Conservation (phyloP, 306 rosid genomes). For the Alnus rubra region DNA sequence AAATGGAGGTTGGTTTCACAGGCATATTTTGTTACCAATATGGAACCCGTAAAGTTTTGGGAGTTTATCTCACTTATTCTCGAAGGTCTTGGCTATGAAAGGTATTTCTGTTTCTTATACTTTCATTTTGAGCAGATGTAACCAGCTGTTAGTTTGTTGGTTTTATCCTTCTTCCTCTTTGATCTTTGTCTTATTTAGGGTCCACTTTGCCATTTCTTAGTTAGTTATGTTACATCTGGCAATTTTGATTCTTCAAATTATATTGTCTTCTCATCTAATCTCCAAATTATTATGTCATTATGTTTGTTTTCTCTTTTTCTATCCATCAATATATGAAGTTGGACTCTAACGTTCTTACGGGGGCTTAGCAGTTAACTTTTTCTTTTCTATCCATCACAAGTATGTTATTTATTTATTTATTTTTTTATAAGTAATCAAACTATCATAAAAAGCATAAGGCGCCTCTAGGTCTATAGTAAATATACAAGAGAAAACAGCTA, state of each 20-base stretch:
- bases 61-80: constrained; percentile 78
- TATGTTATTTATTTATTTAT: no score
- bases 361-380: neutral
- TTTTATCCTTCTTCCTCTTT: constrained; percentile 2
- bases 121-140: constrained; percentile 9
- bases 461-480: no score
- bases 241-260: neutral
- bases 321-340: neutral
- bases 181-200: neutral
- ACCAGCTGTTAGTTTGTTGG: constrained; percentile 9
- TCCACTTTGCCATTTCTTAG: neutral
- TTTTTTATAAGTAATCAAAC: no score
- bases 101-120: constrained; percentile 41
- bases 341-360: neutral
- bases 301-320: neutral
- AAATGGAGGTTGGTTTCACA: constrained; percentile 41
- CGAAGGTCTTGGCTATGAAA: constrained; percentile 89
- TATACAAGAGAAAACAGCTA: no score
- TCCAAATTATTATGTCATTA: neutral
- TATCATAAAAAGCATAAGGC: no score
- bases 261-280: no score
- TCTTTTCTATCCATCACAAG: no score
- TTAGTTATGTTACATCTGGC: constrained; percentile 3
- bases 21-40: constrained; percentile 96
- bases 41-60: constrained; percentile 94